Base-by-base conservation (phyloP, 768 basidiomycete genomes). In the Phaeolepiota aurea region DNA sequence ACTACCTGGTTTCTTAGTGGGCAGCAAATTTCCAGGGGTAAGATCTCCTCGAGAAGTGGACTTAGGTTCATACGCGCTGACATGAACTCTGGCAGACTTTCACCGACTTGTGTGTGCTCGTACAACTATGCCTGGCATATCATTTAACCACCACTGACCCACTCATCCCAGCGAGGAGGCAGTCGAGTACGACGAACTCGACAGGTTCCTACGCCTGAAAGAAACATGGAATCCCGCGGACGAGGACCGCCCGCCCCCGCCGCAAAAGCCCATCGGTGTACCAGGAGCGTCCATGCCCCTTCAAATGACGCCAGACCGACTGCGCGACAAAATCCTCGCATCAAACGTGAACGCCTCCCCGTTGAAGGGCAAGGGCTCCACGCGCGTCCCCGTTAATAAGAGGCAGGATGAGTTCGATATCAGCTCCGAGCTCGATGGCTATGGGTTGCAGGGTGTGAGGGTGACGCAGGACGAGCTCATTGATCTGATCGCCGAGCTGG, bases 1-100 rank as follows among this genome's bases (percentile, higher is more conserved):
- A 49, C 66, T 91, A 3, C 88, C 88, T 16, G 89, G 88, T 2
- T 79, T 90, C 31, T 75, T 91, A 4, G 72, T 91, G 25, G 88
- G 88, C 3, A 77, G 77, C 25, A 72, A 67, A 43, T 91, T 75
- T 53, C 79, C 79, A 36, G 88, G 88, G 20, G 87, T 90, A 63
- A 46, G 82, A 71, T 22, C 22, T 34, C 36, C 35, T 12, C 35
- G 4, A 33, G 23, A 37, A 13, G 25, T n/a, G 25, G 7, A 28
- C 25, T 7, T 28, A 7, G 25, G n/a, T 28, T 28, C 25, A 28
- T 28, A 28, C n/a, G 25, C 25, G 25, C 25, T 28, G 25, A 7
- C n/a, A 7, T 34, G 33, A 22, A 46, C n/a, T 19, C 37, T 35
- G 32, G 38, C 43, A 88, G 87, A 74, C 76, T 32, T 83, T 86